These are phyloP conservation scores for Podospora bellae-mahoneyi DNA, from an alignment of 495 filamentous ascomycete species.

Conservation along the genomic window DNA sequence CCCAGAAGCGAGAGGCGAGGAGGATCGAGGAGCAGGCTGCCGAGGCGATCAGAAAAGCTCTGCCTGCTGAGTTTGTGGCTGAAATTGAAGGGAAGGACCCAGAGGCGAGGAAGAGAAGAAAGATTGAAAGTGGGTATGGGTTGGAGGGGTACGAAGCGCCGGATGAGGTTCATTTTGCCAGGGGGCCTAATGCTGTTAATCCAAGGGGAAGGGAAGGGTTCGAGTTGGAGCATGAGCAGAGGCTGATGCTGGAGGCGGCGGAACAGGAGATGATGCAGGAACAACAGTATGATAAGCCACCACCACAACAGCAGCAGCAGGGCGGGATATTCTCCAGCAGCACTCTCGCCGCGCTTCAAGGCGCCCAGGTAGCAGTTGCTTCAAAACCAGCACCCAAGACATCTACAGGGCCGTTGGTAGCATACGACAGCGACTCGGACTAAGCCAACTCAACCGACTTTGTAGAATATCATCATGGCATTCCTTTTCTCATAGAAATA, in stretches of 20 bases:
- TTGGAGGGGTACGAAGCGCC: slow-evolving; percentile 90
- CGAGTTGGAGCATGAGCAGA: slow-evolving; percentile 47
- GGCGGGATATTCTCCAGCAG: slow-evolving; percentile 76
- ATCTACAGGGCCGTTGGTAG: slow-evolving; percentile 69
- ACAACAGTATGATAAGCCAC: slow-evolving; percentile 39
- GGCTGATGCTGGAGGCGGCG: slow-evolving; percentile 47
- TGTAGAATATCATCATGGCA: too few relatives aligned
- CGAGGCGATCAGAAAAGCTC: slow-evolving; percentile 82
- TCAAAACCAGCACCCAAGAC: slow-evolving; percentile 45
- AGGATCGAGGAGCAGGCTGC: slow-evolving; percentile 97
- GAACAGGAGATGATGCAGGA: slow-evolving; percentile 16
- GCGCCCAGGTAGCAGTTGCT: slow-evolving; percentile 47
- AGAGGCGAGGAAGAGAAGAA: slow-evolving; percentile 79
- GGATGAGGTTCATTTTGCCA: slow-evolving; percentile 89
- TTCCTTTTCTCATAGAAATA: slow-evolving; percentile 11
- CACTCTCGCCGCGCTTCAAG: slow-evolving; percentile 69
- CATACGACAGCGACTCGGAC: slow-evolving; percentile 89
- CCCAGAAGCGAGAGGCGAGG: slow-evolving; percentile 86
- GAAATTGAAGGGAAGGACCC: slow-evolving; percentile 91
- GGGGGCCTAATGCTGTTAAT: slow-evolving; percentile 58
- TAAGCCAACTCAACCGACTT: slow-evolving; percentile 4
- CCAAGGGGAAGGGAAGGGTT: slow-evolving; percentile 51
- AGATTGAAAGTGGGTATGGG: slow-evolving; percentile 86
- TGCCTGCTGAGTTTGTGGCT: slow-evolving; percentile 89
- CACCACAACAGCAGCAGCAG: slow-evolving; percentile 34